These are phyloP conservation scores for Oryza meyeriana DNA, from an alignment of 176 grass and related monocot genomes.

Conservation along the genomic window DNA sequence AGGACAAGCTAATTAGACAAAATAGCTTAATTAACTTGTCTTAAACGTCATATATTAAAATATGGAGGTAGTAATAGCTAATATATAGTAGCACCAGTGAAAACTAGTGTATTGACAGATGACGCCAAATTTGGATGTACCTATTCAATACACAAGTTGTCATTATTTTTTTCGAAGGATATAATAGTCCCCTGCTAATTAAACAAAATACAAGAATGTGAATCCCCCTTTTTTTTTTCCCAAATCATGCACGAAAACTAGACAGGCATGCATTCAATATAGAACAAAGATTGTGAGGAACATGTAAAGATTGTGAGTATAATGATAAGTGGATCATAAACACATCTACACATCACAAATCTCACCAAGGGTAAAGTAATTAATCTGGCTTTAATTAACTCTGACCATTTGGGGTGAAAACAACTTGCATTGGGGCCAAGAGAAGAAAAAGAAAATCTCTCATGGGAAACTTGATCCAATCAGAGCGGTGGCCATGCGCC, in stretches of 20 bases:
- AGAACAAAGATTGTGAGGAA: constrained; percentile 12
- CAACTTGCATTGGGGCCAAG: background rate
- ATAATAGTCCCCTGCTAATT: background rate
- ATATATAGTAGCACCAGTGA: background rate
- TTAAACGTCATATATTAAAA: too few relatives aligned
- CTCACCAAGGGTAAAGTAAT: background rate
- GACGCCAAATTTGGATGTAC: background rate
- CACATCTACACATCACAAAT: constrained; percentile 7
- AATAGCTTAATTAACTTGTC: too few relatives aligned
- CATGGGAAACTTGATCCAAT: constrained; percentile 28
- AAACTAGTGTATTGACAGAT: background rate
- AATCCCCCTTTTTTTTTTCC: background rate
- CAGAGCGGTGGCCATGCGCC: constrained; percentile 20
- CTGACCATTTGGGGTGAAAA: background rate
- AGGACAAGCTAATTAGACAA: too few relatives aligned
- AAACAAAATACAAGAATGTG: background rate
- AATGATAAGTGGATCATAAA: constrained; percentile 1
- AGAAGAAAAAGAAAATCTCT: background rate
- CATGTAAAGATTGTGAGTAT: background rate
- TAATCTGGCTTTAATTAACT: background rate
- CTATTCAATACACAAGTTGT: background rate
- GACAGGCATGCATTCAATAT: constrained; percentile 11
- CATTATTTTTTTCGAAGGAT: background rate
- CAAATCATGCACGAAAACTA: background rate
- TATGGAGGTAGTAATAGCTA: background rate